Conservation (phyloP, 2,329 filamentous ascomycete genomes). For the Pestalotiopsis sp. region DNA sequence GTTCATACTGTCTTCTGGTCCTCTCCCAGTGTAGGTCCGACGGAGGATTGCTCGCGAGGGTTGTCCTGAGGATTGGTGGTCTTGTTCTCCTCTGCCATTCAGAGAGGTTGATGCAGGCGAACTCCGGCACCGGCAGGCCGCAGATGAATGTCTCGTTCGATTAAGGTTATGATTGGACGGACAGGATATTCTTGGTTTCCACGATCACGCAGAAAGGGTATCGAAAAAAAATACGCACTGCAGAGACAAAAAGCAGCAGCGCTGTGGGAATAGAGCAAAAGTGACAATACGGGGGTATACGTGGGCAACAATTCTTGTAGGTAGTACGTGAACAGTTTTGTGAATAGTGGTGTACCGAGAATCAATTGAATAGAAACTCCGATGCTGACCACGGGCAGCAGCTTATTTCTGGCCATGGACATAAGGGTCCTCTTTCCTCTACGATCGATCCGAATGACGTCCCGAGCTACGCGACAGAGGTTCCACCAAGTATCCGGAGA, state of each 20-base stretch:
- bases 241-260: constrained; percentile 8
- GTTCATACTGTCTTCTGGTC: constrained; percentile 17
- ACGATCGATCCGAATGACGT: constrained; percentile 8
- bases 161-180: constrained; percentile 12
- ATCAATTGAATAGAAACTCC: constrained; percentile 12
- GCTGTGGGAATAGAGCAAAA: background rate
- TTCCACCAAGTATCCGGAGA: constrained; percentile 1
- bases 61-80: constrained; percentile 7
- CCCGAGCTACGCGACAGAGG: constrained; percentile 7
- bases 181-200: background rate
- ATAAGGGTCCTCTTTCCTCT: background rate
- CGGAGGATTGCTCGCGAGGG: constrained; percentile 12
- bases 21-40: constrained; percentile 10
- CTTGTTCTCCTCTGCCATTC: constrained; percentile 13
- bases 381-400: background rate
- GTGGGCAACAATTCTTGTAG: constrained; percentile 18
- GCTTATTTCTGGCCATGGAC: background rate
- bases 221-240: constrained; percentile 10
- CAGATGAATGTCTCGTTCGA: constrained; percentile 6
- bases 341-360: constrained; percentile 18
- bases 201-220: constrained; percentile 15
- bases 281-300: constrained; percentile 22
- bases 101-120: constrained; percentile 7
- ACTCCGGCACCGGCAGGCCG: constrained; percentile 11
- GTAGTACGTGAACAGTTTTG: background rate